Evolutionary conservation across 176 grass and related monocot species (phyloP), one percentile per base, ranked within the genome.

Genomic region (Ensete ventricosum): DNA sequence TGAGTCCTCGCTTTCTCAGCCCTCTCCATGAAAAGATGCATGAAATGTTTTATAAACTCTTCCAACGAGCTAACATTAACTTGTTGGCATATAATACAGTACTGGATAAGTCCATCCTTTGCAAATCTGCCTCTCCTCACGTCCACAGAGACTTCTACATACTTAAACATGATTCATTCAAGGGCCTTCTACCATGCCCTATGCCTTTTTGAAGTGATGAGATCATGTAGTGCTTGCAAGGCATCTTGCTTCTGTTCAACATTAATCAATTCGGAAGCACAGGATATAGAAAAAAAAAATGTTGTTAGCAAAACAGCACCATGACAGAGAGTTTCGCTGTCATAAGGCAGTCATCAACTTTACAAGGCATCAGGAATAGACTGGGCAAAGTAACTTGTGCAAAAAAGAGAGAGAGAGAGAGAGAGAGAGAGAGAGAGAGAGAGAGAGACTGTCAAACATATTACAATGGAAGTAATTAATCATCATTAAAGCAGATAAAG

Each of bases 221-320:
- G 87, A 73, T 96, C 92, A 84, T 96, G 92, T 17, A 96, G 84
- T 10, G 87, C 92, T 81, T 96, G 92, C 29, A 96, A 64, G 8
- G 92, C 92, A 11, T 89, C 92, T 84, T 92, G 92, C 81, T 96
- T 92, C 68, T 96, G 89, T 22, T 86, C 92, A 83, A 96, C 92
- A 89, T 96, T 84, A 79, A 92, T 89, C 63, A 96, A 81, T 57
- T 96, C 92, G 90, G 83, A 73, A 88, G 53, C 22, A 6, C 34
- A 43, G 34, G 34, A 6, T 6, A 43, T 43, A 43, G 22, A 23
- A 23, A 34, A 34, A 43, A 43, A 43, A 43, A 6, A 43, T 43
- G 34, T 43, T 43, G 34, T 43, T 64, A 59, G 78, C 2, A 19
- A 83, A 11, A 81, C 50, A 54, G 19, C 12, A 55, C 3, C 34